phyloP scores from a whole-genome alignment of 2,329 filamentous ascomycete species.

The Harringtonia aguacate region DNA sequence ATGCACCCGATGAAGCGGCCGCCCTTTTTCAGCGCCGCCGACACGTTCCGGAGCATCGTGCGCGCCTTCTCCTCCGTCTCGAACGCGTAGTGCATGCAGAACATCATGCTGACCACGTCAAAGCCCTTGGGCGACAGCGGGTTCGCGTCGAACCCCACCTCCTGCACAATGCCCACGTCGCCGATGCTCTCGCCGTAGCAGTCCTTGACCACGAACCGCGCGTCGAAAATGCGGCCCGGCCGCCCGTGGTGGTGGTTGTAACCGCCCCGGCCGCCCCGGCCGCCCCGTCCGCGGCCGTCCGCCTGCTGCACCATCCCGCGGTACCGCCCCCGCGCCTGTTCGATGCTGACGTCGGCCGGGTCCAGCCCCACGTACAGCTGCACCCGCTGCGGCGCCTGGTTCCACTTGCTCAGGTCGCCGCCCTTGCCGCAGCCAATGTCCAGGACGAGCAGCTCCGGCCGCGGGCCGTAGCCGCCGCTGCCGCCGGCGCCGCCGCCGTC shows the following conservation, averaged over 20 bases:
- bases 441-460: conserved; percentile 63
- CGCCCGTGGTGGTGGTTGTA: conserved; percentile 29
- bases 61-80: conserved; percentile 84
- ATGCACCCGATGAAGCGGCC: conserved; percentile 92
- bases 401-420: conserved; percentile 92
- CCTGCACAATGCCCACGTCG: conserved; percentile 67
- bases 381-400: conserved; percentile 83
- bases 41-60: conserved; percentile 88
- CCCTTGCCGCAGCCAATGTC: conserved; percentile 97
- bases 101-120: conserved; percentile 98
- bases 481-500: conserved; percentile 43
- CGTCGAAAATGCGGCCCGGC: conserved; percentile 64
- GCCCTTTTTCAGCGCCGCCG: conserved; percentile 82
- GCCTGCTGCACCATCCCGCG: conserved; percentile 55
- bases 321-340: conserved; percentile 81
- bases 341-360: conserved; percentile 83
- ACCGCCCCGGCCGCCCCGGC: conserved; percentile 29
- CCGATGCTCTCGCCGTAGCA: conserved; percentile 81
- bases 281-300: conserved; percentile 32
- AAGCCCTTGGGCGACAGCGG: conserved; percentile 70
- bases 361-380: conserved; percentile 90
- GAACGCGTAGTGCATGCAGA: conserved; percentile 98
- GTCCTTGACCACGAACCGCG: conserved; percentile 81
- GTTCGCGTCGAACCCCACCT: conserved; percentile 80
- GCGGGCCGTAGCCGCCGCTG: conserved; percentile 31